These are phyloP conservation scores for Fusarium longipes DNA, from an alignment of 2,329 filamentous ascomycete genomes.

Conservation along the genomic window DNA sequence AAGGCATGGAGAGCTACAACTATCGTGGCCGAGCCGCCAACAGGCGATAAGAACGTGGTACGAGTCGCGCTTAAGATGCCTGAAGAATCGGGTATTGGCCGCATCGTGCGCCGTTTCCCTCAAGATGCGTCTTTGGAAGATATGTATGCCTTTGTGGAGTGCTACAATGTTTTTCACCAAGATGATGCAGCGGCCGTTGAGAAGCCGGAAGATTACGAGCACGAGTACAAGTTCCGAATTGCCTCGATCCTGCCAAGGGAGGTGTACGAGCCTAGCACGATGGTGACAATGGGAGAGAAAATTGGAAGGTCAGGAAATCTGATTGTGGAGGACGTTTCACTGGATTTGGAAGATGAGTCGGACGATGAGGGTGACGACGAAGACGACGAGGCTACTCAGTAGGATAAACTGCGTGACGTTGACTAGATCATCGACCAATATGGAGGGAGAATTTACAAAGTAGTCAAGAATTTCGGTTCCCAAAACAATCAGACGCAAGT, in stretches of 20 bases:
- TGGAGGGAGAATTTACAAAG: slow-evolving; percentile 28
- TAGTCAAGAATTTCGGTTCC: slow-evolving; percentile 16
- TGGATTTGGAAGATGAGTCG: slow-evolving; percentile 53
- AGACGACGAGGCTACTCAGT: slow-evolving; percentile 38
- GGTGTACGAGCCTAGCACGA: slow-evolving; percentile 77
- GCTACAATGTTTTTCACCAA: slow-evolving; percentile 73
- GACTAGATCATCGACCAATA: slow-evolving; percentile 8
- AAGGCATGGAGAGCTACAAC: slow-evolving; percentile 78
- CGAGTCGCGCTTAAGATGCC: slow-evolving; percentile 76
- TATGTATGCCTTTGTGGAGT: slow-evolving; percentile 96
- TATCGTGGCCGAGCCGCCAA: slow-evolving; percentile 74
- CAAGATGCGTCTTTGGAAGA: slow-evolving; percentile 81
- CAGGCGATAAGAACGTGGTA: slow-evolving; percentile 73
- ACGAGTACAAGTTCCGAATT: slow-evolving; percentile 86
- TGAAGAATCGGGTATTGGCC: slow-evolving; percentile 69
- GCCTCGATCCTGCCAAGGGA: slow-evolving; percentile 87
- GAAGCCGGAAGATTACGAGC: slow-evolving; percentile 76
- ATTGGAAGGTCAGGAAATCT: slow-evolving; percentile 88
- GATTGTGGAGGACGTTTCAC: slow-evolving; percentile 76
- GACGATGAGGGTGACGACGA: slow-evolving; percentile 46
- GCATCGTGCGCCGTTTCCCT: slow-evolving; percentile 81
- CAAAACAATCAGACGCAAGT: not conserved
- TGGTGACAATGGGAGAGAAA: slow-evolving; percentile 74
- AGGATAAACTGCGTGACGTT: slow-evolving; percentile 23
- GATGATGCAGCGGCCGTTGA: slow-evolving; percentile 46